Evolutionary conservation across 768 basidiomycete species (phyloP).

Genomic region (Glaciozyma martinii): DNA sequence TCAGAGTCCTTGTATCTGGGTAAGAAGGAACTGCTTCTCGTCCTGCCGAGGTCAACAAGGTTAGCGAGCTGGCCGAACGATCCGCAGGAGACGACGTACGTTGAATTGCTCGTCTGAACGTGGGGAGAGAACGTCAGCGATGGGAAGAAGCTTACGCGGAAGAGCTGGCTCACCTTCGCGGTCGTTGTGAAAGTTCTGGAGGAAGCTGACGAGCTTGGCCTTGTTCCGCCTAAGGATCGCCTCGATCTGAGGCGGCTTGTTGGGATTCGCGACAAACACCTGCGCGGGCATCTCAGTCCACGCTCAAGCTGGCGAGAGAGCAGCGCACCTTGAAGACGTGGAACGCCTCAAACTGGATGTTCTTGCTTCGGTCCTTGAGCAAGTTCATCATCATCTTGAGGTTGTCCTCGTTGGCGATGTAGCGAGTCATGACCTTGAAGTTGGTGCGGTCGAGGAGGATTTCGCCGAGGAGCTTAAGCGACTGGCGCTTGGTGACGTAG

Average conservation of each 20-base stretch:
- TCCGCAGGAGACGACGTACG: conserved; percentile 42
- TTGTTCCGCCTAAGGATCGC: conserved; percentile 82
- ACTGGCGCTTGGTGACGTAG: conserved; percentile 99
- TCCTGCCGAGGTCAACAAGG: no score
- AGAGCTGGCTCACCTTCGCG: conserved; percentile 61
- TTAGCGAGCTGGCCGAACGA: neutral
- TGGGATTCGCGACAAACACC: conserved; percentile 99
- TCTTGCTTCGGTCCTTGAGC: conserved; percentile 94
- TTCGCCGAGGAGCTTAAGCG: conserved; percentile 93
- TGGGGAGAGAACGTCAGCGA: neutral
- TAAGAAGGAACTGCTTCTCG: no score
- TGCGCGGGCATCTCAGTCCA: conserved; percentile 32
- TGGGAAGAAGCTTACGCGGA: neutral
- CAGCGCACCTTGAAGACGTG: conserved; percentile 93
- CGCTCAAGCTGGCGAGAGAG: neutral
- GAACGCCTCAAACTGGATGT: conserved; percentile 99
- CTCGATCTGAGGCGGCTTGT: conserved; percentile 95
- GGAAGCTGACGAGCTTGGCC: conserved; percentile 79
- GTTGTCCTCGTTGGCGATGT: conserved; percentile 89
- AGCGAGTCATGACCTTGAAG: conserved; percentile 96
- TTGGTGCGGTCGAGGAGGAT: conserved; percentile 96
- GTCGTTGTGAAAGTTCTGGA: conserved; percentile 93
- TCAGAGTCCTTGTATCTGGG: neutral
- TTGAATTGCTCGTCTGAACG: conserved; percentile 83
- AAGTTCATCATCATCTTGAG: conserved; percentile 99